These are phyloP conservation scores for Blastomyces emzantsi DNA, from an alignment of 2,329 filamentous ascomycete species.

Conservation along the genomic window DNA sequence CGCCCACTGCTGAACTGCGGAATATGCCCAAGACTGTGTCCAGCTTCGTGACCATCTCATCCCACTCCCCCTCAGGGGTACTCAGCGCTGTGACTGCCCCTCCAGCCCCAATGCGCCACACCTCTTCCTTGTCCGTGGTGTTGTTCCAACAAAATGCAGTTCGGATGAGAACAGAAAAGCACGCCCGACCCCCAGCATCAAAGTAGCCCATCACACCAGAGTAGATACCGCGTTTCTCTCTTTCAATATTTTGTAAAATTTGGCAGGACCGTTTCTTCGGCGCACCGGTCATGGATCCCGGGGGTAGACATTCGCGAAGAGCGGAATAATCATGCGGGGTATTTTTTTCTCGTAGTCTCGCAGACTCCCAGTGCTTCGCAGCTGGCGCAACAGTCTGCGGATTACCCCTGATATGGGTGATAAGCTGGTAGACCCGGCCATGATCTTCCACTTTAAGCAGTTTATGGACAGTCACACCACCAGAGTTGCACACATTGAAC, in stretches of 20 bases:
- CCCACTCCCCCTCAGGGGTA: conserved; percentile 67
- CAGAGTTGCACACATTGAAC: conserved; percentile 68
- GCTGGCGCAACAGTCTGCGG: conserved; percentile 16
- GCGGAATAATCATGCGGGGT: conserved; percentile 56
- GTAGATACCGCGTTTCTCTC: conserved; percentile 60
- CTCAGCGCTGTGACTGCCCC: conserved; percentile 86
- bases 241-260: conserved; percentile 63
- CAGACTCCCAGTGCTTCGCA: conserved; percentile 3
- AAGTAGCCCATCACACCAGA: conserved; percentile 84
- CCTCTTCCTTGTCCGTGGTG: conserved; percentile 24
- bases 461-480: conserved; percentile 64
- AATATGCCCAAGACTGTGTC: conserved; percentile 39
- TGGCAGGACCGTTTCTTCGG: conserved; percentile 90
- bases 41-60: conserved; percentile 79
- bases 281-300: conserved; percentile 92
- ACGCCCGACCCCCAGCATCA: conserved; percentile 71
- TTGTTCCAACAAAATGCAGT: conserved; percentile 52
- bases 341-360: background rate
- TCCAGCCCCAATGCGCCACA: conserved; percentile 79
- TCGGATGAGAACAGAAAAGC: conserved; percentile 85
- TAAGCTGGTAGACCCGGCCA: conserved; percentile 82
- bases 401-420: conserved; percentile 70
- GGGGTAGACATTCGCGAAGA: conserved; percentile 67
- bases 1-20: conserved; percentile 1
- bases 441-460: conserved; percentile 86